phyloP scores from a whole-genome alignment of 2,329 filamentous ascomycete species.

The Pestalotiopsis sp. region DNA sequence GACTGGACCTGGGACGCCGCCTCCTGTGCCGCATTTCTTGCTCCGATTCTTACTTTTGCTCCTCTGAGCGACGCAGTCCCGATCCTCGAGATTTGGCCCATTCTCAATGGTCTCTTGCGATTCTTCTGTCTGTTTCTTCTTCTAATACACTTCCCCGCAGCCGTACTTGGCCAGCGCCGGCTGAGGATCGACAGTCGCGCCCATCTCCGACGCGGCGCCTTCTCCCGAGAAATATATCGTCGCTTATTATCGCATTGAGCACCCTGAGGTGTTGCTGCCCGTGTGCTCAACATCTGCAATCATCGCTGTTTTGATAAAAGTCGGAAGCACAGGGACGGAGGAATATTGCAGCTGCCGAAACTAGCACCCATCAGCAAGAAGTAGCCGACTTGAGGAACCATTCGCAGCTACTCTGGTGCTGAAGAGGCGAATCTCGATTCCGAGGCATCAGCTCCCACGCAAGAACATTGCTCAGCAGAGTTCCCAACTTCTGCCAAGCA shows the following conservation, averaged over 20 bases:
- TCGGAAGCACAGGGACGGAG: neutral
- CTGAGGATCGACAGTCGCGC: neutral
- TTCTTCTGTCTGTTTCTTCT: neutral
- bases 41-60: neutral
- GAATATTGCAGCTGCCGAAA: constrained; percentile 20
- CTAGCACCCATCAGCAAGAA: constrained; percentile 37
- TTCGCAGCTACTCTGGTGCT: constrained; percentile 36
- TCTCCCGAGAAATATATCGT: neutral
- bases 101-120: neutral
- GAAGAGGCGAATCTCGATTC: constrained; percentile 39
- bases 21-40: neutral
- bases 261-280: neutral
- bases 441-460: constrained; percentile 22
- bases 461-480: constrained; percentile 19
- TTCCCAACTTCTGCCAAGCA: constrained; percentile 1
- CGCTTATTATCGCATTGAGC: neutral
- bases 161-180: constrained; percentile 10
- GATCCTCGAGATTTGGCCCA: neutral
- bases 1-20: neutral
- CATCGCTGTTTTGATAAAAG: constrained; percentile 5
- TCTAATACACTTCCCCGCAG: neutral
- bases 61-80: neutral
- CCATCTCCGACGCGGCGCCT: neutral
- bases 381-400: constrained; percentile 37
- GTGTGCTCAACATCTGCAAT: neutral